Evolutionary conservation across 2,329 filamentous ascomycete genomes (phyloP).

Genomic region (Phymatotrichopsis omnivora): DNA sequence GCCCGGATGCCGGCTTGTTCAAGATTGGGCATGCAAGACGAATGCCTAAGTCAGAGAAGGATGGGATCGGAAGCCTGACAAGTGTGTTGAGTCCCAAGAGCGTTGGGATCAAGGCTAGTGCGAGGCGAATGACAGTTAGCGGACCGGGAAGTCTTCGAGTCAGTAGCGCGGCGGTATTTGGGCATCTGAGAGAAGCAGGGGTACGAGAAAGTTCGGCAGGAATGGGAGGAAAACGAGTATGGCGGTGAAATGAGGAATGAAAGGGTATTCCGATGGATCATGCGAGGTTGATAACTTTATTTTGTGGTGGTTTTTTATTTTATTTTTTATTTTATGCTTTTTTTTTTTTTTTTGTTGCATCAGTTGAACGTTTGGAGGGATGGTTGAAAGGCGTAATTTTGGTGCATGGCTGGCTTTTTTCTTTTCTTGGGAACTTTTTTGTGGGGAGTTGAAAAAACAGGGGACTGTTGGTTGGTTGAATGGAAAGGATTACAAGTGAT

Average conservation of each 20-base stretch:
- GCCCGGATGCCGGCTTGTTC: slow-evolving; percentile 21
- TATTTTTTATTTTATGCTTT: too few species aligned
- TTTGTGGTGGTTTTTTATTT: too few species aligned
- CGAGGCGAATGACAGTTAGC: slow-evolving; percentile 27
- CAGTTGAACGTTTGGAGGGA: slow-evolving; percentile 1
- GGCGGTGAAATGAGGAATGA: too few species aligned
- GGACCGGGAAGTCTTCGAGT: slow-evolving; percentile 13
- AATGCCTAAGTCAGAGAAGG: slow-evolving; percentile 23
- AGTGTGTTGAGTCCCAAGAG: slow-evolving; percentile 26
- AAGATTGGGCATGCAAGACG: slow-evolving; percentile 24
- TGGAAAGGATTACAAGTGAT: neutral
- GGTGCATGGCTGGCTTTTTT: slow-evolving; percentile 16
- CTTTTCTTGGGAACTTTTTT: slow-evolving; percentile 10
- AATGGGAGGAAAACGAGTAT: slow-evolving; percentile 17
- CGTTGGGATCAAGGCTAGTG: slow-evolving; percentile 20
- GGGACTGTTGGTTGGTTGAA: neutral
- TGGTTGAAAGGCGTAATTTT: slow-evolving; percentile 24
- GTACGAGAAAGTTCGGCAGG: slow-evolving; percentile 20
- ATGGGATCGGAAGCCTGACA: slow-evolving; percentile 16
- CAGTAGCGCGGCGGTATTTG: slow-evolving; percentile 18
- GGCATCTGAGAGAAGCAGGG: slow-evolving; percentile 18
- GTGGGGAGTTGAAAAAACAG: neutral
- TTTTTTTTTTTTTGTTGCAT: neutral
- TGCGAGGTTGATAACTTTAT: too few species aligned
- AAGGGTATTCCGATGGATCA: too few species aligned